Percentiles rank a stretch among this genome's conserved stretches.
Evolutionary conservation across 2,329 filamentous ascomycete genomes (phyloP).

Genomic region (Hymenoscyphus scutula): DNA sequence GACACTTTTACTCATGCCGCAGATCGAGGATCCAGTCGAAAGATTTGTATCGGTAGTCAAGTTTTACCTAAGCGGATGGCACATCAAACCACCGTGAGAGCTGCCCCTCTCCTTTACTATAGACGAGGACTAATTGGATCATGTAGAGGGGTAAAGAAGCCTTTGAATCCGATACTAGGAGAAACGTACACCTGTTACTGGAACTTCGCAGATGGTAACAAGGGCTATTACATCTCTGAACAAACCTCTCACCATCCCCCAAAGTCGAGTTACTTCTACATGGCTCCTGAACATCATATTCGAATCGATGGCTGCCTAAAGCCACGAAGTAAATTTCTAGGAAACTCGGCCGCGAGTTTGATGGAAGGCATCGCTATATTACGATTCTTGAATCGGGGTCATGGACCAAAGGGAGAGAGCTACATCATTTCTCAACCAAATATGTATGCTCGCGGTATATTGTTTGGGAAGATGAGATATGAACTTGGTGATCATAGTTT

Average conservation of each 20-base stretch:
- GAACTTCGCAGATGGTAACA: conserved; percentile 81
- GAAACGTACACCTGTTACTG: conserved; percentile 95
- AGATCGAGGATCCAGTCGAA: conserved; percentile 82
- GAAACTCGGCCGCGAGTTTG: conserved; percentile 94
- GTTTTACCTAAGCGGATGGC: conserved; percentile 98
- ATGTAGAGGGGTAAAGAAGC: conserved; percentile 90
- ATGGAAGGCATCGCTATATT: conserved; percentile 97
- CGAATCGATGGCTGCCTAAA: conserved; percentile 95
- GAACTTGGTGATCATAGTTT: conserved; percentile 96
- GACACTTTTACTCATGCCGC: conserved; percentile 82
- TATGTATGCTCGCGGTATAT: conserved; percentile 96
- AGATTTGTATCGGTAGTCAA: conserved; percentile 95
- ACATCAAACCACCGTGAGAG: conserved; percentile 91
- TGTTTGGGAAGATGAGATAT: conserved; percentile 99
- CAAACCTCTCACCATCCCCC: conserved; percentile 98
- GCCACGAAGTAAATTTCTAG: conserved; percentile 89
- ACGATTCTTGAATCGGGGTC: conserved; percentile 74
- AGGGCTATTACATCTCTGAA: conserved; percentile 93
- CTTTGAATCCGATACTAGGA: conserved; percentile 91
- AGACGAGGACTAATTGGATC: conserved; percentile 8
- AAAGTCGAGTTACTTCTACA: conserved; percentile 99
- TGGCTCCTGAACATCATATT: conserved; percentile 90
- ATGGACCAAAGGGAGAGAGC: conserved; percentile 69
- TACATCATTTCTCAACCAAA: conserved; percentile 97
- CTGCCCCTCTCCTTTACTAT: not conserved